A percentile compares a stretch with the other conserved stretches of the same genome.
Conservation (phyloP, 2,329 filamentous ascomycete species). For the Polychaeton citri region DNA sequence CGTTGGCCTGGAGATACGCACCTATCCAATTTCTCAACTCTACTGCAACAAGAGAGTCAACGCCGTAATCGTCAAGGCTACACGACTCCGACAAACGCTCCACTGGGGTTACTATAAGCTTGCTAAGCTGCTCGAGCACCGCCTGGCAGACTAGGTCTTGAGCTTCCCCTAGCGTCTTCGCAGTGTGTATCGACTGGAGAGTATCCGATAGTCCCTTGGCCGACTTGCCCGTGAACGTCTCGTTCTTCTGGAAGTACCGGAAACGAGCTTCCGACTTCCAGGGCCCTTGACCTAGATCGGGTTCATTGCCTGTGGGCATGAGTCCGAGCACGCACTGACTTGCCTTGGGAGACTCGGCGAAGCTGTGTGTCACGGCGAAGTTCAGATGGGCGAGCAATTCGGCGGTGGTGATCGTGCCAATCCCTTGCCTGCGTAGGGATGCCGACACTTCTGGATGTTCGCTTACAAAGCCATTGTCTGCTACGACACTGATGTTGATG, state of each 20-base stretch:
- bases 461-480: slow-evolving; percentile 6
- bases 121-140: not conserved
- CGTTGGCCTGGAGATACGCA: not conserved
- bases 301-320: not conserved
- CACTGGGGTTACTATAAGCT: no score
- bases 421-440: not conserved
- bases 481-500: slow-evolving; percentile 19
- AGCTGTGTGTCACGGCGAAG: not conserved
- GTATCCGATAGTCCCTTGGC: not conserved
- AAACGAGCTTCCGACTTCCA: no score
- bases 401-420: not conserved
- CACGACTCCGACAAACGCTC: no score
- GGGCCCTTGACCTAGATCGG: not conserved
- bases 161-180: not conserved
- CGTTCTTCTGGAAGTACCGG: not conserved
- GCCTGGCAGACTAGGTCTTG: slow-evolving; percentile 1
- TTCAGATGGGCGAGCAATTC: not conserved
- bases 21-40: slow-evolving; percentile 4
- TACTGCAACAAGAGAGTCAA: slow-evolving; percentile 4
- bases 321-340: not conserved
- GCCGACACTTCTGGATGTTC: no score
- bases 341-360: slow-evolving; percentile 1
- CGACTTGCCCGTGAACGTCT: not conserved
- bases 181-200: not conserved
- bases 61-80: slow-evolving; percentile 1